Evolutionary conservation across 2,329 filamentous ascomycete species (phyloP).

Genomic region (Dactylonectria macrodidyma): DNA sequence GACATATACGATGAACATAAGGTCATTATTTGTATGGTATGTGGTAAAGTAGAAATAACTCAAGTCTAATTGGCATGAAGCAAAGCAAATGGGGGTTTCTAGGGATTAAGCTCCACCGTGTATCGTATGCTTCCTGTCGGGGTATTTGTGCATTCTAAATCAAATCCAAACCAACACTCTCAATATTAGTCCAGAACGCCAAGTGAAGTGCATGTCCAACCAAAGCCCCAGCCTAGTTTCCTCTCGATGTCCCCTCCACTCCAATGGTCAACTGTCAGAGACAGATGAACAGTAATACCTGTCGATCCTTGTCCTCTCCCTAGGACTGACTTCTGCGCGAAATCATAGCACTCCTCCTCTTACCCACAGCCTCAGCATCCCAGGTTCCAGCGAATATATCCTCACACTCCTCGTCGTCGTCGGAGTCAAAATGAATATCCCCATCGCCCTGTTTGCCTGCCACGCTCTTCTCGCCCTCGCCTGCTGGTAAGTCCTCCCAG

Average conservation of each 20-base stretch:
- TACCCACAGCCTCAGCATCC: conserved; percentile 68
- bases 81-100: conserved; percentile 8
- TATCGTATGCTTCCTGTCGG: conserved; percentile 24
- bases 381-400: conserved; percentile 75
- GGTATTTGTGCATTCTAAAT: conserved; percentile 40
- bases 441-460: conserved; percentile 35
- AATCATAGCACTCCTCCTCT: conserved; percentile 59
- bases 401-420: conserved; percentile 77
- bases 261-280: neutral
- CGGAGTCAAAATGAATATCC: conserved; percentile 71
- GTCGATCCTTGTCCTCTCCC: conserved; percentile 15
- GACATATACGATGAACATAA: neutral
- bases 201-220: conserved; percentile 24
- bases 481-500: conserved; percentile 62
- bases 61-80: conserved; percentile 16
- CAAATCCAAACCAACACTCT: conserved; percentile 1
- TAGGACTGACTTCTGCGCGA: conserved; percentile 44
- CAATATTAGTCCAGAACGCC: conserved; percentile 43
- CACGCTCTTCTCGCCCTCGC: conserved; percentile 28
- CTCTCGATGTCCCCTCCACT: neutral
- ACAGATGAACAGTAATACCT: conserved; percentile 7
- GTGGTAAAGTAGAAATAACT: conserved; percentile 20
- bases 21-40: neutral
- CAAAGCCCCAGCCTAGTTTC: conserved; percentile 10
- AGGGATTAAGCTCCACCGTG: conserved; percentile 26